phyloP scores from a whole-genome alignment of 306 rosid species.

The Quercus ilex region DNA sequence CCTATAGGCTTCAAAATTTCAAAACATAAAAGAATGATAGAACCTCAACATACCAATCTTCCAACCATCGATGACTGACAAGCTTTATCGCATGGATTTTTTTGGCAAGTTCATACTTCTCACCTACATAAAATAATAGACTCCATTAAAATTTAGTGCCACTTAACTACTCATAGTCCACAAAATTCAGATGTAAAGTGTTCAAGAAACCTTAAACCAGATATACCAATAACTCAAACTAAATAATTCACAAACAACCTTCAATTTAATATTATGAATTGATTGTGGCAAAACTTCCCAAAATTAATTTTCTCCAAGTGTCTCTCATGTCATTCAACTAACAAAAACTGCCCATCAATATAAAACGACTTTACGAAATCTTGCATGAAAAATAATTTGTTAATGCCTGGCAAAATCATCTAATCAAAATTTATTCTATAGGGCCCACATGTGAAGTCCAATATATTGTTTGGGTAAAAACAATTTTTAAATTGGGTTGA shows the following conservation, averaged over 20 bases:
- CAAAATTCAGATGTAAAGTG: no score
- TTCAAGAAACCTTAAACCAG: no score
- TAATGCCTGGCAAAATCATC: no score
- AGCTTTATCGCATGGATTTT: conserved; percentile 64
- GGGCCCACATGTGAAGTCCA: no score
- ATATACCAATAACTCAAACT: neutral
- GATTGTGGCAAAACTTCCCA: neutral
- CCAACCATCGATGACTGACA: conserved; percentile 90
- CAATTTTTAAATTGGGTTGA: no score
- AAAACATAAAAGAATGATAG: conserved; percentile 3
- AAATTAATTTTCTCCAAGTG: neutral
- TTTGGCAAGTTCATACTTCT: conserved; percentile 86
- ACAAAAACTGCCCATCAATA: neutral
- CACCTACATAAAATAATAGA: conserved; percentile 49
- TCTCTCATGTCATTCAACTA: neutral
- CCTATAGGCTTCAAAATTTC: neutral
- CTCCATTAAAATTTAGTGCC: neutral
- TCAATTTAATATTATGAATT: neutral
- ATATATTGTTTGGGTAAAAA: no score
- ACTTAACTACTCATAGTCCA: neutral
- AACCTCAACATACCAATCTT: conserved; percentile 60
- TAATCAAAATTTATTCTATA: no score
- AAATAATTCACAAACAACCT: neutral
- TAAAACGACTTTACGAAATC: neutral
- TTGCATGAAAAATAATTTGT: no score